Base-by-base conservation (phyloP, 2,329 filamentous ascomycete species). In the Alternaria ethzedia region DNA sequence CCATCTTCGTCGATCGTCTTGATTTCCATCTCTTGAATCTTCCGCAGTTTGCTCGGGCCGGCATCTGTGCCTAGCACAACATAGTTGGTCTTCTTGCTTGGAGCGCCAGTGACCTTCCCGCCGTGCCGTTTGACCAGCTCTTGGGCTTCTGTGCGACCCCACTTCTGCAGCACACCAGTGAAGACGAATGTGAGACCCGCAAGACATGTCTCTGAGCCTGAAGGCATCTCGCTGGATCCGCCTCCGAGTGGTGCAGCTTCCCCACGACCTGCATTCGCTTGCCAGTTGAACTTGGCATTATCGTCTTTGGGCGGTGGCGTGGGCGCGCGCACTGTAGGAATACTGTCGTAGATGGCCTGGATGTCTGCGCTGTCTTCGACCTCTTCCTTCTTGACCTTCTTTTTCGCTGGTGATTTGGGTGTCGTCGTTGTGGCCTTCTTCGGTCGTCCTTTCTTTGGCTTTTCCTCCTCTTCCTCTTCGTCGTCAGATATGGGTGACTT, bases 1-100 rank as follows among this genome's bases (percentile, higher is more conserved):
- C 96, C 96, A 70, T 96, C 88, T 78, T 99, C 96, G 72, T 97
- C 91, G 75, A 99, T 97, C 0, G 94, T 96, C 79, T 94, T 97
- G 78, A 98, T 88, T 0, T 88, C 88, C 71, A 91, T 83, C 20
- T 93, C 87, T 60, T 87, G 86, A 70, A 99, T 98, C 70, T 94
- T 97, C 69, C 90, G 85, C 44, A 99, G 85, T 78, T 99, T 99
- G 80, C 91, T 96, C 1, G 96, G 96, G 0, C 96, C 96, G 23
- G 96, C 96, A 78, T 98, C 96, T 25, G 87, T 87, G 46, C 96
- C 96, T 3, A 99, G 86, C 15, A 99, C 92, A 49, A 99, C 94
- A 76, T 93, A 99, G 74, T 87, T 96, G 1, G 96, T 99, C 81
- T 97, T 98, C 75, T 90, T 91, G 77, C 95, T 98, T 20, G 96